phyloP scores from a whole-genome alignment of 768 basidiomycete species.

The Rhodotorula graminis region DNA sequence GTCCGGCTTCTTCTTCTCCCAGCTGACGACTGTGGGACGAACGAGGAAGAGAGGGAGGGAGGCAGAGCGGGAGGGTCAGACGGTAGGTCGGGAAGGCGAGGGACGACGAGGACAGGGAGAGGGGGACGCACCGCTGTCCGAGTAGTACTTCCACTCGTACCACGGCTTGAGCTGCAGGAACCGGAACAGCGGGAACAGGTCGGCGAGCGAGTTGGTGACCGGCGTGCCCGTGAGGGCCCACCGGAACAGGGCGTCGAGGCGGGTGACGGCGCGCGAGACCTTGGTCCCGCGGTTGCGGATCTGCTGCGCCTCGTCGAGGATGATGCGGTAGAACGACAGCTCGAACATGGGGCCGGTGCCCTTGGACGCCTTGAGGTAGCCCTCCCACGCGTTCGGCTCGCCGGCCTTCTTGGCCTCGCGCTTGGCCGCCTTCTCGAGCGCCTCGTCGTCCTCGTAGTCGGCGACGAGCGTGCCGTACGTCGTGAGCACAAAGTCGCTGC shows the following conservation, averaged over 20 bases:
- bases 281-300: conserved; percentile 48
- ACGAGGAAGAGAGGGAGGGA: too few species aligned
- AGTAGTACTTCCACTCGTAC: conserved; percentile 64
- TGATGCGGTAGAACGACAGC: conserved; percentile 46
- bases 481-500: conserved; percentile 62
- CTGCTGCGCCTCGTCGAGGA: conserved; percentile 54
- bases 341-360: conserved; percentile 45
- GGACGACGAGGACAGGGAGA: too few species aligned
- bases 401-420: background rate
- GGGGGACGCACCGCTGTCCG: conserved; percentile 48
- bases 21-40: background rate
- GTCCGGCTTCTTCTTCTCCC: conserved; percentile 57
- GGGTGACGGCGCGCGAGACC: conserved; percentile 56
- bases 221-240: conserved; percentile 69
- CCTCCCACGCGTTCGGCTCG: conserved; percentile 10
- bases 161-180: conserved; percentile 60
- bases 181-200: conserved; percentile 69
- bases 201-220: conserved; percentile 76
- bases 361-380: conserved; percentile 29
- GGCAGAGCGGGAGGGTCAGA: too few species aligned
- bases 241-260: conserved; percentile 55
- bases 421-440: background rate
- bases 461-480: conserved; percentile 51
- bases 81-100: background rate
- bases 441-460: conserved; percentile 14